Conservation (phyloP, 148 eudicot genomes). For the Nyssa sinensis region DNA sequence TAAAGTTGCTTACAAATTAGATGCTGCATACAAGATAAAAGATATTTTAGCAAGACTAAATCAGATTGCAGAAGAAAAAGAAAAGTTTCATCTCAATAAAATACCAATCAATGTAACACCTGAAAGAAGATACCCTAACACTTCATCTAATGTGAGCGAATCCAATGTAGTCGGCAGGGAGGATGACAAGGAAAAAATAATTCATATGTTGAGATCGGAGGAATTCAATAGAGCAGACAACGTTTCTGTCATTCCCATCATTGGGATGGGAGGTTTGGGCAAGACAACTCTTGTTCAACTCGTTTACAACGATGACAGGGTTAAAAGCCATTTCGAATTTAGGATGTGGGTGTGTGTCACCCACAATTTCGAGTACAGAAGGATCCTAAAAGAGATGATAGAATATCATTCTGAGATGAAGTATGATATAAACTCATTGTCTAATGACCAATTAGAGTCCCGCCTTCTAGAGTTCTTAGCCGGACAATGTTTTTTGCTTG, state of each 20-base stretch:
- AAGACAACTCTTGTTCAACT: slow-evolving; percentile 32
- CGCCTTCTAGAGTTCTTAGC: slow-evolving; percentile 19
- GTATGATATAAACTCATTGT: slow-evolving; percentile 12
- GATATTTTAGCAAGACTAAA: slow-evolving; percentile 15
- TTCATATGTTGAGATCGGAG: slow-evolving; percentile 11
- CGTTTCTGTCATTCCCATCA: slow-evolving; percentile 21
- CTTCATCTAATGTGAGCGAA: not conserved
- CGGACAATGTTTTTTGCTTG: slow-evolving; percentile 21
- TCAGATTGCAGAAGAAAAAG: slow-evolving; percentile 15
- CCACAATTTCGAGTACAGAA: slow-evolving; percentile 11
- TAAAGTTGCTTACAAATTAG: not conserved
- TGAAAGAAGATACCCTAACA: not conserved
- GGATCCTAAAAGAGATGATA: slow-evolving; percentile 28
- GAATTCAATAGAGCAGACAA: not conserved
- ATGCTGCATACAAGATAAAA: slow-evolving; percentile 13
- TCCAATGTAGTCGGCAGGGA: slow-evolving; percentile 26
- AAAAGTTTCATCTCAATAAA: slow-evolving; percentile 9
- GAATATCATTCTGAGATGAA: slow-evolving; percentile 28
- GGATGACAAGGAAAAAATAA: slow-evolving; percentile 19
- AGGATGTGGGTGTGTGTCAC: slow-evolving; percentile 28
- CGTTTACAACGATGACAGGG: slow-evolving; percentile 20
- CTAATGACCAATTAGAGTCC: slow-evolving; percentile 10
- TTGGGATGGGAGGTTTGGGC: slow-evolving; percentile 37
- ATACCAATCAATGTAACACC: not conserved
- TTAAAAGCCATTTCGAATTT: slow-evolving; percentile 19